phyloP scores from a whole-genome alignment of 2,329 filamentous ascomycete genomes.

The Eutypella sp. region DNA sequence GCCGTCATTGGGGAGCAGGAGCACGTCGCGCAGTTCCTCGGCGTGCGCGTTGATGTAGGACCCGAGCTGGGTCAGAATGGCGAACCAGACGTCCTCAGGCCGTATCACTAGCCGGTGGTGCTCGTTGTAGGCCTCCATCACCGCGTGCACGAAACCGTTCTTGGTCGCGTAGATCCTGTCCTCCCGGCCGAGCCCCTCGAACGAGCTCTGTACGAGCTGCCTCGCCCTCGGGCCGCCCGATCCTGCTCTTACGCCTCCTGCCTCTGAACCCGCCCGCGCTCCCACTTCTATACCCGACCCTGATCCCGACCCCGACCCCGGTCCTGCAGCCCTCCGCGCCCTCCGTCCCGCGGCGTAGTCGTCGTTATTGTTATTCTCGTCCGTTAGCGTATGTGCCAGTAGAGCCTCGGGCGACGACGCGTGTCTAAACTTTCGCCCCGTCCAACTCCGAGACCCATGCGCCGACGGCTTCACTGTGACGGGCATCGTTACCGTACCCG shows the following conservation, averaged over 20 bases:
- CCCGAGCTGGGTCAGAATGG: constrained; percentile 40
- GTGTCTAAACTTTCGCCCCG: constrained; percentile 15
- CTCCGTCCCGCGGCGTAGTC: too few species aligned
- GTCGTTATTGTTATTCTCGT: too few species aligned
- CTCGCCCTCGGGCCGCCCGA: too few species aligned
- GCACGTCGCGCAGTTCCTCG: constrained; percentile 36
- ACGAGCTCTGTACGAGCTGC: constrained; percentile 17
- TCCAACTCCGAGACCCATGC: constrained; percentile 17
- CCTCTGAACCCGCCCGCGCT: too few species aligned
- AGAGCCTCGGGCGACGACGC: constrained; percentile 15
- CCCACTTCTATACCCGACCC: too few species aligned
- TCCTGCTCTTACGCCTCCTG: too few species aligned
- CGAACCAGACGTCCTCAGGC: constrained; percentile 46
- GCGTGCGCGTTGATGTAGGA: constrained; percentile 39
- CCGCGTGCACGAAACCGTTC: constrained; percentile 28
- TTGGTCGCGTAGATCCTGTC: constrained; percentile 21
- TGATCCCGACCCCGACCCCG: too few species aligned
- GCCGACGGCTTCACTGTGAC: constrained; percentile 18
- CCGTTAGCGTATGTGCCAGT: constrained; percentile 16
- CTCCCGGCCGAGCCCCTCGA: constrained; percentile 12
- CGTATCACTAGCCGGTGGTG: constrained; percentile 40
- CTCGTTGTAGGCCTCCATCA: constrained; percentile 32
- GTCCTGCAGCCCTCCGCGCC: too few species aligned
- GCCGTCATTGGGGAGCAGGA: constrained; percentile 24
- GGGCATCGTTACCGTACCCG: constrained; percentile 14